Base-by-base conservation (phyloP, 2,329 filamentous ascomycete genomes). In the Lomentospora prolificans region DNA sequence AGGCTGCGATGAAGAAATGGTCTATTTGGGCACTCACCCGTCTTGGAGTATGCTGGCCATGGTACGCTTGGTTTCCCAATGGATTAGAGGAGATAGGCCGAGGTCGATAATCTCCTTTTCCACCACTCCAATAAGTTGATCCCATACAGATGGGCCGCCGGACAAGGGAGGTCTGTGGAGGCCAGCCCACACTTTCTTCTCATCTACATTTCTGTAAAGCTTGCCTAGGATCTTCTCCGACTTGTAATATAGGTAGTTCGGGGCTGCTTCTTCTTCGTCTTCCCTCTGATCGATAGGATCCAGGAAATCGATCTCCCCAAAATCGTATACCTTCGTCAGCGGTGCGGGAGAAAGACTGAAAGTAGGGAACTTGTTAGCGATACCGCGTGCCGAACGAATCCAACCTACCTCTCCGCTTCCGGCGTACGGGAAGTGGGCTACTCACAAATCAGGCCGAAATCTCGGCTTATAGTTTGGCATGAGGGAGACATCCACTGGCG, bases 201-300 rank as follows among this genome's bases (percentile, higher is more conserved):
- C 89, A 61, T 95, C 82, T 9, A 95, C 84, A 0, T 76, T 78
- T 1, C 87, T 81, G 64, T 87, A 94, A 0, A 95, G 72, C 3
- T 75, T 68, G 0, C 89, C 89, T 0, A 94, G 75, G 0, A 86
- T 73, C 60, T 88, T 89, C 0, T 81, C 61, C 1, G 85, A 90
- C 30, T 67, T 69, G 65, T 94, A 91, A 64, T 84, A 92, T 3
- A 69, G 67, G 25, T 75, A 72, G 1, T 71, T 69, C 27, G 79
- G 71, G 14, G 76, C 72, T 4, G 74, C 71, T 0, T 71, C 64
- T 3, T 67, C 64, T 3, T 69, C 58, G 4, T 75, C 70, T 3
- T 72, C 72, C 1, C 70, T 67, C 3, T 72, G 69, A 0, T 69
- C 56, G 1, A 61, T 57, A 9, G 63, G 61, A 0, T 60, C 51